These are phyloP conservation scores for Lactarius tabidus DNA, from an alignment of 768 basidiomycete species.

Conservation along the genomic window DNA sequence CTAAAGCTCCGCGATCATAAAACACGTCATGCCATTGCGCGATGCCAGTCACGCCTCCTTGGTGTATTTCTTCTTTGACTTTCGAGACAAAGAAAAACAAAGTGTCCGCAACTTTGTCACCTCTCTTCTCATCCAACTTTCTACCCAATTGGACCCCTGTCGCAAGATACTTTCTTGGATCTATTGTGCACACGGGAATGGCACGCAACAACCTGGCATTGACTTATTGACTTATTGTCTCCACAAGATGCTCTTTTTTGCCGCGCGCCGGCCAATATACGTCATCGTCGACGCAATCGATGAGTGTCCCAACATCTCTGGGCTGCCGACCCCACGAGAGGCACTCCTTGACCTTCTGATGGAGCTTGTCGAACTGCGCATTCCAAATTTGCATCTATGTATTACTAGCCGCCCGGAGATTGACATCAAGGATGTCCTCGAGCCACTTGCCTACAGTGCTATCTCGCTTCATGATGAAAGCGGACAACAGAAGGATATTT, in stretches of 20 bases:
- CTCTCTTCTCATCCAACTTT: background rate
- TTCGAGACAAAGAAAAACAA: background rate
- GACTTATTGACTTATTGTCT: background rate
- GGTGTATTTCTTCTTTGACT: background rate
- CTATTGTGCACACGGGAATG: background rate
- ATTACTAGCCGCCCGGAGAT: background rate
- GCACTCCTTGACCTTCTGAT: background rate
- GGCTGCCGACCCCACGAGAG: background rate
- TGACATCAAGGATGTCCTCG: background rate
- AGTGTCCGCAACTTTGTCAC: background rate
- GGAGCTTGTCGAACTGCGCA: background rate
- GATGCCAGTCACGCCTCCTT: background rate
- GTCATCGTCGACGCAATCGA: background rate
- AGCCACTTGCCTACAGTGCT: background rate
- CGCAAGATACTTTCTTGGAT: background rate
- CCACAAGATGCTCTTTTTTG: background rate
- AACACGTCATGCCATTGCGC: background rate
- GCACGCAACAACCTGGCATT: background rate
- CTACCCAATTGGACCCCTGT: background rate
- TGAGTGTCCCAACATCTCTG: background rate
- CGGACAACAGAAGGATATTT: background rate
- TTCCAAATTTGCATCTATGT: background rate
- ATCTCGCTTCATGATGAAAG: background rate
- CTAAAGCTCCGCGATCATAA: background rate
- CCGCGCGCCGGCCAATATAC: background rate